Percentiles rank a stretch among this genome's conserved stretches.
Conservation (phyloP, 768 basidiomycete species). For the Steccherinum ochraceum region DNA sequence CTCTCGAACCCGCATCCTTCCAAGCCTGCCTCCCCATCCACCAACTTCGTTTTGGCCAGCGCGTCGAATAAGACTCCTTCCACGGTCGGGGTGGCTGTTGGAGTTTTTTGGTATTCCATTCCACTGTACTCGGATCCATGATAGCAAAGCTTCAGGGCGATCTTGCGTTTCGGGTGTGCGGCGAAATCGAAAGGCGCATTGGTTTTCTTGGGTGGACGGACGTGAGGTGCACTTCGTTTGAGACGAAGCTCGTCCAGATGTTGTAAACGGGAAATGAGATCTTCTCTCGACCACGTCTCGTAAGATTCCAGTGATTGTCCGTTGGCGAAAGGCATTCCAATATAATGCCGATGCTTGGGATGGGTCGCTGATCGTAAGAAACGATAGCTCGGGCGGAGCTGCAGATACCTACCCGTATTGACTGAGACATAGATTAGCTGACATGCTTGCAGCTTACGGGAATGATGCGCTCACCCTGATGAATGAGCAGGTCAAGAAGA, state of each 20-base stretch:
- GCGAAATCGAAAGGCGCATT: slow-evolving; percentile 50
- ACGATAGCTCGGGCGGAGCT: not conserved
- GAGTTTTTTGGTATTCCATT: slow-evolving; percentile 70
- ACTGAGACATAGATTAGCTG: too few species aligned
- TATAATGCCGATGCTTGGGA: not conserved
- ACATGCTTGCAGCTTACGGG: too few species aligned
- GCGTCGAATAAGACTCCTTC: slow-evolving; percentile 83
- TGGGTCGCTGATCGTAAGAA: not conserved
- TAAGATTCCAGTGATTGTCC: not conserved
- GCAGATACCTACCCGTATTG: not conserved
- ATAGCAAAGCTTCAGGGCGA: slow-evolving; percentile 91
- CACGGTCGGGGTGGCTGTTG: slow-evolving; percentile 80
- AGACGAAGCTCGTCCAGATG: not conserved
- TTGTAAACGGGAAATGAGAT: not conserved
- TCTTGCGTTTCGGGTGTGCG: slow-evolving; percentile 73
- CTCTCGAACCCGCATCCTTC: slow-evolving; percentile 88
- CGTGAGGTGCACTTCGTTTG: not conserved
- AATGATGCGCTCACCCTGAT: too few species aligned
- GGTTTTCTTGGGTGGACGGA: slow-evolving; percentile 16
- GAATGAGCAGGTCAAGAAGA: too few species aligned
- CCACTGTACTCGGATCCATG: slow-evolving; percentile 91
- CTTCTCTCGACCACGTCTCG: not conserved
- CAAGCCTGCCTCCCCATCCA: slow-evolving; percentile 66
- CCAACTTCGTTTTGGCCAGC: slow-evolving; percentile 66
- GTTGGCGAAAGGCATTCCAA: not conserved